These are phyloP conservation scores for Croton laevigatus DNA, from an alignment of 441 rosid genomes.

Conservation along the genomic window DNA sequence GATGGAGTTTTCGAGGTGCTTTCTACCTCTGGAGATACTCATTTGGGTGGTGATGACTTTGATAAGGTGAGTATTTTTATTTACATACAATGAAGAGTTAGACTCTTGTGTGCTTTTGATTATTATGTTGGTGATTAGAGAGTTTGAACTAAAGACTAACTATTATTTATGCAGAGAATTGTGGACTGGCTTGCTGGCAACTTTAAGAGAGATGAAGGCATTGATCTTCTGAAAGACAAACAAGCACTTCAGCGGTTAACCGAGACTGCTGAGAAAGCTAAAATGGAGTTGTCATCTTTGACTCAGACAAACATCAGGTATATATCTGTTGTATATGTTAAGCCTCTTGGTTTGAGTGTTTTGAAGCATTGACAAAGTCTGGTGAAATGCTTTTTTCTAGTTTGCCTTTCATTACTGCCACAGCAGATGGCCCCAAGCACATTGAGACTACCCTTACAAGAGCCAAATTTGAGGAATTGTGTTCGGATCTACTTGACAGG, in stretches of 20 bases:
- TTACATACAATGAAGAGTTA: not conserved
- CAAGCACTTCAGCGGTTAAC: slow-evolving; percentile 96
- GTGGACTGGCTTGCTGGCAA: slow-evolving; percentile 86
- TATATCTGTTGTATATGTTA: not conserved
- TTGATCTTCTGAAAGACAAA: slow-evolving; percentile 89
- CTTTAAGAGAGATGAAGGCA: slow-evolving; percentile 88
- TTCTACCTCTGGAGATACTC: slow-evolving; percentile 94
- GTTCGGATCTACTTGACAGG: slow-evolving; percentile 91
- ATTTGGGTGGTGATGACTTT: slow-evolving; percentile 96
- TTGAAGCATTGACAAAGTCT: slow-evolving; percentile 11
- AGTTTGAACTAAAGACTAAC: not conserved
- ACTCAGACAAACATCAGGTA: slow-evolving; percentile 80
- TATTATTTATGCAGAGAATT: slow-evolving; percentile 50
- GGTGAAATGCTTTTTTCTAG: slow-evolving; percentile 34
- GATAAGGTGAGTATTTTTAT: slow-evolving; percentile 54
- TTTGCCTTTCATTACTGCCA: slow-evolving; percentile 94
- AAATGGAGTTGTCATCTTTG: slow-evolving; percentile 89
- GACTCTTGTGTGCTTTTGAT: not conserved
- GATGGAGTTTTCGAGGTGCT: slow-evolving; percentile 96
- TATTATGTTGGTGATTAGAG: not conserved
- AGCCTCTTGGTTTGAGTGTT: not conserved
- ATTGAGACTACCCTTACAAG: slow-evolving; percentile 89
- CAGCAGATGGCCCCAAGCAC: slow-evolving; percentile 96
- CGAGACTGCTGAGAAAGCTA: slow-evolving; percentile 97
- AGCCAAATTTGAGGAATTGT: slow-evolving; percentile 85